Conservation (phyloP, 768 basidiomycete species). For the Pleurotus cornucopiae region DNA sequence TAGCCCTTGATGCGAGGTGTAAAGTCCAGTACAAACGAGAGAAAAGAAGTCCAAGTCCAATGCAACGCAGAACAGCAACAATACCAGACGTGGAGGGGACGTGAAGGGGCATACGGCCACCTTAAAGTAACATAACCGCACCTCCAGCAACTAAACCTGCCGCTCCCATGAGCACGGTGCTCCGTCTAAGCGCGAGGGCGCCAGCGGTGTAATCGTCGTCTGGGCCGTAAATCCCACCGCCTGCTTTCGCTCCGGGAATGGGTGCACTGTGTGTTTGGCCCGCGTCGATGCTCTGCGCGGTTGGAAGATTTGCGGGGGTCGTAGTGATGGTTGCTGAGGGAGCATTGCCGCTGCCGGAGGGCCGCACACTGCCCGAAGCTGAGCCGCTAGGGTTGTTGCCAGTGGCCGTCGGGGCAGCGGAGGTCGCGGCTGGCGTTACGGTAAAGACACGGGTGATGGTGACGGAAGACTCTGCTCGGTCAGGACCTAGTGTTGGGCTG, state of each 20-base stretch:
- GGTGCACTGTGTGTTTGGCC: slow-evolving; percentile 58
- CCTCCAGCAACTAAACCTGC: slow-evolving; percentile 48
- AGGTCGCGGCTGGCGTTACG: slow-evolving; percentile 28
- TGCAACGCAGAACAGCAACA: no score
- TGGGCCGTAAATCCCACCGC: slow-evolving; percentile 62
- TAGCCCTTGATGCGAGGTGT: not conserved
- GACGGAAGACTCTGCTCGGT: slow-evolving; percentile 36
- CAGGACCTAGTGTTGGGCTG: slow-evolving; percentile 30
- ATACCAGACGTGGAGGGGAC: no score
- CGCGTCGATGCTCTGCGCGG: slow-evolving; percentile 53
- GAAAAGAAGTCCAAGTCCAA: no score
- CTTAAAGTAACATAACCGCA: slow-evolving; percentile 40
- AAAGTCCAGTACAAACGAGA: no score
- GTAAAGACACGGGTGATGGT: slow-evolving; percentile 42
- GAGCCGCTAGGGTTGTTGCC: slow-evolving; percentile 19
- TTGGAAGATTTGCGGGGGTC: slow-evolving; percentile 45
- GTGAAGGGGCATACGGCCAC: not conserved
- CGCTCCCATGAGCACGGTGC: slow-evolving; percentile 37
- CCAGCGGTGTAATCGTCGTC: slow-evolving; percentile 61
- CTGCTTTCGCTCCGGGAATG: slow-evolving; percentile 43
- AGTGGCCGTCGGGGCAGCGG: slow-evolving; percentile 14
- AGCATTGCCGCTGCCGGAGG: slow-evolving; percentile 18
- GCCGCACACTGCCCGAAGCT: not conserved
- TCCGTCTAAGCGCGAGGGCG: slow-evolving; percentile 42
- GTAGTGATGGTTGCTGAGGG: slow-evolving; percentile 29